These are phyloP conservation scores for Vaccinium darrowii DNA, from an alignment of 148 eudicot species.

Conservation along the genomic window DNA sequence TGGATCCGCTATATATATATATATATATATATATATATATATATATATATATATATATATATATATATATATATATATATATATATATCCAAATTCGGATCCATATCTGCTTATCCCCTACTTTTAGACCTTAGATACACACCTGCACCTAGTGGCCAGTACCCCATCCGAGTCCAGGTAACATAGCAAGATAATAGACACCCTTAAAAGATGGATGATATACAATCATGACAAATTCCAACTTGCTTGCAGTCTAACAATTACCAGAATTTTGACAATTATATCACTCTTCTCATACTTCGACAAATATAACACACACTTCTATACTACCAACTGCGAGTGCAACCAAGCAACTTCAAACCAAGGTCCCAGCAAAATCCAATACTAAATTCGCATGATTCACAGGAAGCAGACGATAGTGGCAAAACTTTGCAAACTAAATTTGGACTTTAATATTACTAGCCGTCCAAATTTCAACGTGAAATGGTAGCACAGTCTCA, in stretches of 20 bases:
- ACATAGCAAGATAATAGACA: neutral
- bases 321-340: neutral
- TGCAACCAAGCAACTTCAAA: neutral
- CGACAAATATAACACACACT: neutral
- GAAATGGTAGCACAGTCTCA: neutral
- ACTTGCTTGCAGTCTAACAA: neutral
- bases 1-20: too few relatives aligned
- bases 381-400: neutral
- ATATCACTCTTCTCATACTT: neutral
- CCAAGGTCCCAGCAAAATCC: slow-evolving; percentile 2
- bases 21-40: too few relatives aligned
- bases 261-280: neutral
- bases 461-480: neutral
- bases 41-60: too few relatives aligned
- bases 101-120: too few relatives aligned
- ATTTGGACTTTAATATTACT: too few relatives aligned
- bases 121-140: too few relatives aligned
- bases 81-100: too few relatives aligned
- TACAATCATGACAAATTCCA: neutral
- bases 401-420: neutral
- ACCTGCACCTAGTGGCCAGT: too few relatives aligned
- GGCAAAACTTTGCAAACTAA: neutral
- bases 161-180: too few relatives aligned
- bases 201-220: neutral
- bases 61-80: too few relatives aligned